phyloP scores from a whole-genome alignment of 805 yeast genomes.

The Debaryomyces prosopidis region DNA sequence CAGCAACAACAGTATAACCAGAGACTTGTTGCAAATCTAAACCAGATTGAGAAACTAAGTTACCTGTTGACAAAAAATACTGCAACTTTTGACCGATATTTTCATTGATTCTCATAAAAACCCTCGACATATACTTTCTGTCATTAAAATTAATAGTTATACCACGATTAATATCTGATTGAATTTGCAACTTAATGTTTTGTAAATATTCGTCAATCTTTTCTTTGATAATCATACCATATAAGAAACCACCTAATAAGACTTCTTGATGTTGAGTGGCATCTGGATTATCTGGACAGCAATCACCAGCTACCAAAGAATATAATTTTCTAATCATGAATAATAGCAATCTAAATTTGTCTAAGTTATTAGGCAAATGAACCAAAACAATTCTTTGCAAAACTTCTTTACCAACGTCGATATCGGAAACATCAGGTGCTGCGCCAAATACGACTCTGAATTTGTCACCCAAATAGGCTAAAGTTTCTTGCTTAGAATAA shows the following conservation, averaged over 20 bases:
- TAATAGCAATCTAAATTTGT: conserved; percentile 82
- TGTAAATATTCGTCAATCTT: conserved; percentile 91
- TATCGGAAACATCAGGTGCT: conserved; percentile 82
- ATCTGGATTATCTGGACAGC: conserved; percentile 97
- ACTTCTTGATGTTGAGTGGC: conserved; percentile 99
- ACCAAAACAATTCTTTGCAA: conserved; percentile 83
- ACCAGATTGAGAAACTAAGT: conserved; percentile 94
- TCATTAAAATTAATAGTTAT: conserved; percentile 81
- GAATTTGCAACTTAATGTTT: conserved; percentile 69
- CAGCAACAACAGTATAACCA: conserved; percentile 98
- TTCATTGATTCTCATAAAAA: conserved; percentile 78
- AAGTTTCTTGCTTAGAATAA: conserved; percentile 80
- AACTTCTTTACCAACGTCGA: conserved; percentile 87
- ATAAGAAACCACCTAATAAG: conserved; percentile 90
- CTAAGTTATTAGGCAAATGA: conserved; percentile 70
- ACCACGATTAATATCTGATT: conserved; percentile 78
- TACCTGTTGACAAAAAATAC: conserved; percentile 95
- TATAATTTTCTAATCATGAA: conserved; percentile 96
- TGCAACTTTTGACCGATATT: conserved; percentile 94
- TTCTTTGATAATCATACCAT: conserved; percentile 95
- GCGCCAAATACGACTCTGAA: conserved; percentile 92
- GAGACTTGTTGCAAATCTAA: conserved; percentile 96
- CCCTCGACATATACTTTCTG: conserved; percentile 77
- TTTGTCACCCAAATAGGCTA: conserved; percentile 93
- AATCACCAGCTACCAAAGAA: conserved; percentile 94